Conservation (phyloP, 768 basidiomycete species). For the Lyophyllum decastes region DNA sequence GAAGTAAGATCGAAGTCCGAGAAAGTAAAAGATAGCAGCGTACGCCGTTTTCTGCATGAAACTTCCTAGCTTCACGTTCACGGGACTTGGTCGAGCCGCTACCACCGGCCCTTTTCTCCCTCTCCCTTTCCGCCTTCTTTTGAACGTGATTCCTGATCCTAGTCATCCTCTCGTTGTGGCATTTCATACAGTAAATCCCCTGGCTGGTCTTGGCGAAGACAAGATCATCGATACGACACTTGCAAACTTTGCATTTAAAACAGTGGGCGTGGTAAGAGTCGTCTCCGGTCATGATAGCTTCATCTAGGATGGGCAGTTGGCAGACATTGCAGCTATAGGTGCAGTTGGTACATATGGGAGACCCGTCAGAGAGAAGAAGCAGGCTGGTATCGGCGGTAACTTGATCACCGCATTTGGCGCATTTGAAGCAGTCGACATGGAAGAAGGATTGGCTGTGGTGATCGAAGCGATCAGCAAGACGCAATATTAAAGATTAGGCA, state of each 20-base stretch:
- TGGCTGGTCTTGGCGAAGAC: conserved; percentile 98
- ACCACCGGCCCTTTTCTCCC: conserved; percentile 40
- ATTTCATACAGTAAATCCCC: conserved; percentile 98
- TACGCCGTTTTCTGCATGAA: conserved; percentile 44
- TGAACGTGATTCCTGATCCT: conserved; percentile 90
- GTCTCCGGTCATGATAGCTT: conserved; percentile 99
- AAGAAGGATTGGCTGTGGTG: conserved; percentile 82
- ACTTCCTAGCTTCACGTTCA: conserved; percentile 38
- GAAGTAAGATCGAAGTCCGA: conserved; percentile 9
- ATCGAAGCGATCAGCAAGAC: not conserved
- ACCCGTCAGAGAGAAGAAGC: conserved; percentile 94
- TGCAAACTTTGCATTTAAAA: conserved; percentile 97
- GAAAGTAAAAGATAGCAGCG: conserved; percentile 22
- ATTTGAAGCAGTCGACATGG: conserved; percentile 95
- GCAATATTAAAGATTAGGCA: not conserved
- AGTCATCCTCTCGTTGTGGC: conserved; percentile 97
- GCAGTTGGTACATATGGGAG: conserved; percentile 93
- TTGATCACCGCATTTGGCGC: conserved; percentile 90
- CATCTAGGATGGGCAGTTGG: conserved; percentile 91
- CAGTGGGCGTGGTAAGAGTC: conserved; percentile 98
- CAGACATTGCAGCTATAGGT: conserved; percentile 97
- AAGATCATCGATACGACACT: conserved; percentile 93
- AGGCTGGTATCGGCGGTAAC: conserved; percentile 97
- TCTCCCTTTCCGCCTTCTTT: conserved; percentile 74
- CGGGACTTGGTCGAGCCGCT: conserved; percentile 44